Evolutionary conservation across 2,329 filamentous ascomycete species (phyloP), one percentile per base, ranked within the genome.

Genomic region (Colletotrichum kahawae): DNA sequence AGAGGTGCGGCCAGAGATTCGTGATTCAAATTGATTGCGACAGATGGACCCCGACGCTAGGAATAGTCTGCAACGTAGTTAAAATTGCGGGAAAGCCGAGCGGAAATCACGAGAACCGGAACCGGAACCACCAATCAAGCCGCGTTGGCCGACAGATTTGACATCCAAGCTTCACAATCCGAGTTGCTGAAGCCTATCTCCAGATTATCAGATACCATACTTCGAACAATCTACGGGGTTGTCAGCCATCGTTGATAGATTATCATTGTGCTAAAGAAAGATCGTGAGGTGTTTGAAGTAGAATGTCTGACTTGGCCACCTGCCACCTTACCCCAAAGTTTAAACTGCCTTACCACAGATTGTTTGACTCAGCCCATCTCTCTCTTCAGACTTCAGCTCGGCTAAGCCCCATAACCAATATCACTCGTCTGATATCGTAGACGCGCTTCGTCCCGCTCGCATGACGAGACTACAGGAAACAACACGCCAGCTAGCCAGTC

Each of bases 61-160:
- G 66, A 59, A 59, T 70, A 54, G 71, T n/a, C 24, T 66, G 27
- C 27, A 59, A n/a, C 34, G 27, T 65, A 33, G 65, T 60, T 70
- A 51, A 62, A 74, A 60, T 66, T 38, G 67, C 71, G 38, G 62
- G 38, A 18, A 74, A 38, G 38, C 71, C 62, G 67, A 71, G 54
- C 43, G 43, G 48, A 65, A 69, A 43, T 62, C 70, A 31, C 36
- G 24, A 65, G 31, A n/a, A 63, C n/a, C 2, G 4, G 59, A 31
- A 62, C 27, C 27, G 4, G 59, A 31, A 62, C 27, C 27, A 31
- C 16, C 59, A 29, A 57, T 13, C 27, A 29, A 38, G n/a, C 31
- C 59, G 59, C 59, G 29, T 36, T 16, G 59, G 54, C 54, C 54
- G 54, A 48, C 38, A 48, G 38, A 48, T 18, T 48, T 48, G 3